Percentiles rank a stretch among this genome's conserved stretches.
phyloP scores from a whole-genome alignment of 306 rosid genomes.

The Cucurbita ficifolia region DNA sequence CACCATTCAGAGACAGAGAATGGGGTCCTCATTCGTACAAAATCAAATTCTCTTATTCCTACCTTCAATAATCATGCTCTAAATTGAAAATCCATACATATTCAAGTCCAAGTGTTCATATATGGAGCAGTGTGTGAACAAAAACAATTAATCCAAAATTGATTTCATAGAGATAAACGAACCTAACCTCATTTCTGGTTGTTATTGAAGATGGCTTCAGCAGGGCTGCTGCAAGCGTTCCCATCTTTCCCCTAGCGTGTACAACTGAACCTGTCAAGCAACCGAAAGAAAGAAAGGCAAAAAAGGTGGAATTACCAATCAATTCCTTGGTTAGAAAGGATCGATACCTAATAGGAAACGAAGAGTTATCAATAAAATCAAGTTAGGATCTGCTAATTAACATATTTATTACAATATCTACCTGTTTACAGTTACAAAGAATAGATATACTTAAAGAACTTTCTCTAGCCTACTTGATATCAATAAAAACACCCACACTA shows the following conservation, averaged over 20 bases:
- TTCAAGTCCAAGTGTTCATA: not conserved
- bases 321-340: not conserved
- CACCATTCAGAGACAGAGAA: not conserved
- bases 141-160: not conserved
- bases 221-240: not conserved
- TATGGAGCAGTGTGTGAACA: not conserved
- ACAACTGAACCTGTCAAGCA: not conserved
- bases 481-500: constrained; percentile 25
- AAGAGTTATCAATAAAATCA: not conserved
- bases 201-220: not conserved
- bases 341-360: not conserved
- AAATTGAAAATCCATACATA: not conserved
- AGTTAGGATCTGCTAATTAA: constrained; percentile 14
- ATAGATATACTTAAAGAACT: constrained; percentile 43
- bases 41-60: not conserved
- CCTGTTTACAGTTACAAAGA: constrained; percentile 70
- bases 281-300: not conserved
- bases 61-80: not conserved
- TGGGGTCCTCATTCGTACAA: not conserved
- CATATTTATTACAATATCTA: constrained; percentile 31
- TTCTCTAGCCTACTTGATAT: constrained; percentile 60
- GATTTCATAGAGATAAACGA: not conserved
- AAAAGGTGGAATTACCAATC: not conserved
- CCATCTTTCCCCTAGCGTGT: not conserved
- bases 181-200: not conserved